Conservation (phyloP, 192 early-diverging fungal species). For the Polychytrium aggregatum region DNA sequence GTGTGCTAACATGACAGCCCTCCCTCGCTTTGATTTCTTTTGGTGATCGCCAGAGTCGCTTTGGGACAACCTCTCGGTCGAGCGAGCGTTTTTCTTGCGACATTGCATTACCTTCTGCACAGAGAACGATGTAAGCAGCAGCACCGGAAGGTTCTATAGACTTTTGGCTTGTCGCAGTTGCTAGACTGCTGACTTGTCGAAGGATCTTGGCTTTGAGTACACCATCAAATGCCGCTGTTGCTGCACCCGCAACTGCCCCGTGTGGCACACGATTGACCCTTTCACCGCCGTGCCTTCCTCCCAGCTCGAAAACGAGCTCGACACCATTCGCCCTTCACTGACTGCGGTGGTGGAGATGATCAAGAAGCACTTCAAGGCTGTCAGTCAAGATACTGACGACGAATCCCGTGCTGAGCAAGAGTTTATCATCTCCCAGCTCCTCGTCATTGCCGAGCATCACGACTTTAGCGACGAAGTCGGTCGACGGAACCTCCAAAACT, state of each 20-base stretch:
- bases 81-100: constrained; percentile 31
- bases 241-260: not conserved
- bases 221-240: not conserved
- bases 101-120: constrained; percentile 1
- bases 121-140: constrained; percentile 5
- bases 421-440: constrained; percentile 61
- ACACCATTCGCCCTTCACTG: constrained; percentile 6
- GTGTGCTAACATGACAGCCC: no score
- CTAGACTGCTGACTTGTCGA: no score
- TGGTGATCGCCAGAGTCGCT: constrained; percentile 26
- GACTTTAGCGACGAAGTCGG: constrained; percentile 89
- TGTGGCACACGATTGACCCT: not conserved
- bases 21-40: no score
- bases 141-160: no score
- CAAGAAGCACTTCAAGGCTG: constrained; percentile 28
- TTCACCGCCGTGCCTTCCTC: not conserved
- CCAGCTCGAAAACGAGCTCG: constrained; percentile 16
- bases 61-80: constrained; percentile 41
- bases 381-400: constrained; percentile 35
- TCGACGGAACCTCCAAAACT: constrained; percentile 63
- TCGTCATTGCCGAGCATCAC: constrained; percentile 61
- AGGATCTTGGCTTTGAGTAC: no score
- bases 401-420: constrained; percentile 37
- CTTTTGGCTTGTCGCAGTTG: no score
- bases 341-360: constrained; percentile 6